Conservation (phyloP, 2,329 filamentous ascomycete genomes). For the Pezicula carpinea region DNA sequence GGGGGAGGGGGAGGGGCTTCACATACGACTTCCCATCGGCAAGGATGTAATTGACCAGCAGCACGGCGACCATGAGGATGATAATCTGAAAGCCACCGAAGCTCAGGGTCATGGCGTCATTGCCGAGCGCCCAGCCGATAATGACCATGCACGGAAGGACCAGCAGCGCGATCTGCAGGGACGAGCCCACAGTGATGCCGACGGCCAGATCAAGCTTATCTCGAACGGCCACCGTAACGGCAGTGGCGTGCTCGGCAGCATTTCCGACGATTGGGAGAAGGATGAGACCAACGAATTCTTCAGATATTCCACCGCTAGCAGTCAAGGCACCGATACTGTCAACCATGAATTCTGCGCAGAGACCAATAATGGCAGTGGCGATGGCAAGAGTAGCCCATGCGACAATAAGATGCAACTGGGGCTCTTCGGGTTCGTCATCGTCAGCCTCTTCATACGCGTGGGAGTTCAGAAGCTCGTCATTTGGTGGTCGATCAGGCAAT, state of each 20-base stretch:
- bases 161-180: constrained; percentile 77
- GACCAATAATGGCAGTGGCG: constrained; percentile 67
- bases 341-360: constrained; percentile 76
- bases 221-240: constrained; percentile 72
- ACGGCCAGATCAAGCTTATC: constrained; percentile 75
- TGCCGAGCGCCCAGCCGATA: constrained; percentile 69
- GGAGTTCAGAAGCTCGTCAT: constrained; percentile 37
- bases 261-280: constrained; percentile 79
- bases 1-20: constrained; percentile 67
- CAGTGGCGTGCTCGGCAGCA: constrained; percentile 77
- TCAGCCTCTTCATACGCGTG: constrained; percentile 41
- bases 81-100: constrained; percentile 84
- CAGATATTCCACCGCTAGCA: constrained; percentile 64
- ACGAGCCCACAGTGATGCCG: constrained; percentile 76
- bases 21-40: constrained; percentile 77
- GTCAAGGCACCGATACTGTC: constrained; percentile 71
- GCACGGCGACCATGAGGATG: constrained; percentile 74
- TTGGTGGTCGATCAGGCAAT: constrained; percentile 14
- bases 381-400: constrained; percentile 66
- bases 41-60: constrained; percentile 83
- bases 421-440: constrained; percentile 69
- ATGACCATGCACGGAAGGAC: constrained; percentile 78
- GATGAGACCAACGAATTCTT: constrained; percentile 76
- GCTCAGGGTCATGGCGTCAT: constrained; percentile 62
- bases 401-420: constrained; percentile 67